Evolutionary conservation across 2,329 filamentous ascomycete genomes (phyloP).

Genomic region (Rutstroemia sp.): DNA sequence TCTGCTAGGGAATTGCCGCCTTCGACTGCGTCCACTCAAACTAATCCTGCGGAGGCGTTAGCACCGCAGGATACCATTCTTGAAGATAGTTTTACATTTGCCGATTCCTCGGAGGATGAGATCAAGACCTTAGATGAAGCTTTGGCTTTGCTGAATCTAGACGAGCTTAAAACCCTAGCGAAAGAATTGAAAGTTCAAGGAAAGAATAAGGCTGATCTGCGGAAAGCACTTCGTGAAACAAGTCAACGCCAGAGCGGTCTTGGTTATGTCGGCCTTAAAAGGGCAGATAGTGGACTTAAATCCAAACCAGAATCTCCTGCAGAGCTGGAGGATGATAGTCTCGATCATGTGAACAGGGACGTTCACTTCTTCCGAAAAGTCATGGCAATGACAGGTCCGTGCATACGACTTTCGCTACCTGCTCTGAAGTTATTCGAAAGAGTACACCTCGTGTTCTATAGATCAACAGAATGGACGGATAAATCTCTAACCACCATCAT

Average conservation of each 20-base stretch:
- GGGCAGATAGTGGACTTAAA: slow-evolving; percentile 32
- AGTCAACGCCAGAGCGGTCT: slow-evolving; percentile 71
- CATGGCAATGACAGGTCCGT: slow-evolving; percentile 68
- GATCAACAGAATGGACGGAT: slow-evolving; percentile 94
- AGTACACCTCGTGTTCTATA: slow-evolving; percentile 92
- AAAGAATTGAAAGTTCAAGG: slow-evolving; percentile 83
- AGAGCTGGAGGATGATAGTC: slow-evolving; percentile 43
- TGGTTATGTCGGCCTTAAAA: slow-evolving; percentile 58
- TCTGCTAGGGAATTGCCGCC: slow-evolving; percentile 46
- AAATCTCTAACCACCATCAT: slow-evolving; percentile 95
- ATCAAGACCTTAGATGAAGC: slow-evolving; percentile 80
- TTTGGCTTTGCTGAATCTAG: slow-evolving; percentile 70
- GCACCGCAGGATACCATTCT: slow-evolving; percentile 41
- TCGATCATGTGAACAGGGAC: slow-evolving; percentile 52
- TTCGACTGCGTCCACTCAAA: slow-evolving; percentile 13
- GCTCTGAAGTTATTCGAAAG: slow-evolving; percentile 81
- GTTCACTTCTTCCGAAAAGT: slow-evolving; percentile 73
- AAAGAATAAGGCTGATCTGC: slow-evolving; percentile 77
- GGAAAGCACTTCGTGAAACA: slow-evolving; percentile 64
- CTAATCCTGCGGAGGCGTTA: slow-evolving; percentile 40
- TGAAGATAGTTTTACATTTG: slow-evolving; percentile 62
- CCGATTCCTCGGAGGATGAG: slow-evolving; percentile 65
- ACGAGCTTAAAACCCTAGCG: slow-evolving; percentile 77
- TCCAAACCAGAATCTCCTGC: slow-evolving; percentile 17
- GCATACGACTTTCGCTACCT: slow-evolving; percentile 68